These are phyloP conservation scores for Quercus tomentella DNA, from an alignment of 331 rosid species.

Conservation along the genomic window DNA sequence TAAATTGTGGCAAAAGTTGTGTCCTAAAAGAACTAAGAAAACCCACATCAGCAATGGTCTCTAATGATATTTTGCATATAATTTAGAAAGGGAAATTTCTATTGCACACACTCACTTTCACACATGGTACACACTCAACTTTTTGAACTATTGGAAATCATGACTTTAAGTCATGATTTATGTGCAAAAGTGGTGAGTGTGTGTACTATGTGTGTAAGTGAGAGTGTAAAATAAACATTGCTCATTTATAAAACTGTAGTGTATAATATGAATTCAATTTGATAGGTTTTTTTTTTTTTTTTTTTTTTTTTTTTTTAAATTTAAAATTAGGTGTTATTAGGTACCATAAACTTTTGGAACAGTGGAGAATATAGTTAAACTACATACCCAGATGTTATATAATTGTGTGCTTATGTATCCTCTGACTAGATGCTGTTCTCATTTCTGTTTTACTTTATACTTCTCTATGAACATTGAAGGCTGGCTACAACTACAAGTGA, in stretches of 20 bases:
- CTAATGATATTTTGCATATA: background rate
- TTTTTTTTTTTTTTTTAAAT: too few relatives aligned
- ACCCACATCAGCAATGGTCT: background rate
- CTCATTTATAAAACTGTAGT: too few relatives aligned
- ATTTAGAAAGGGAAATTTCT: too few relatives aligned
- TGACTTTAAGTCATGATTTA: too few relatives aligned
- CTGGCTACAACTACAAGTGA: slow-evolving; percentile 28
- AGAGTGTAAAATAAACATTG: too few relatives aligned
- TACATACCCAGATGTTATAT: background rate
- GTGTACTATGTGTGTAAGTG: too few relatives aligned
- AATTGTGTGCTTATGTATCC: background rate
- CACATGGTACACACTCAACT: too few relatives aligned
- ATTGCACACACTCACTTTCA: too few relatives aligned
- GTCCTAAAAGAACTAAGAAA: too few relatives aligned
- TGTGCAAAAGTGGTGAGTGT: too few relatives aligned
- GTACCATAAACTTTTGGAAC: background rate
- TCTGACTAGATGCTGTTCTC: background rate
- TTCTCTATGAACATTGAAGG: slow-evolving; percentile 27
- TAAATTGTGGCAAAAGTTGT: too few relatives aligned
- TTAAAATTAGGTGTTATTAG: background rate
- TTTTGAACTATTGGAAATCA: too few relatives aligned
- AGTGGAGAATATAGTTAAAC: background rate
- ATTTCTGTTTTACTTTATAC: slow-evolving; percentile 1
- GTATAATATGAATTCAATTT: background rate
- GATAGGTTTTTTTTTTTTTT: background rate